Evolutionary conservation across 1,139 yeast species (phyloP).

Genomic region (Sugiyamaella pinicola): DNA sequence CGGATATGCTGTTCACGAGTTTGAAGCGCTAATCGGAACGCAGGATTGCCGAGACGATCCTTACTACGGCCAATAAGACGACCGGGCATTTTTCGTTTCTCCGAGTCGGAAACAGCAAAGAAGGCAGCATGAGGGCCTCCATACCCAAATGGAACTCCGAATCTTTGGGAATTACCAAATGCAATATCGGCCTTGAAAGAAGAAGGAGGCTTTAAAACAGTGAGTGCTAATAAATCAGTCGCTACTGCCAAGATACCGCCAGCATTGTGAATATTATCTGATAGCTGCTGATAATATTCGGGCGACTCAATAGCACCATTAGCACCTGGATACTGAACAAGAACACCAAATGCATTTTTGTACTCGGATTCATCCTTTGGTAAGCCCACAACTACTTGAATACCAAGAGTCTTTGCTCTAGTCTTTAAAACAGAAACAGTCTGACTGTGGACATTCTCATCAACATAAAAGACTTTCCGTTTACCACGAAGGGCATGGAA

Average conservation of each 20-base stretch:
- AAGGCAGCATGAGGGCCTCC: conserved; percentile 99
- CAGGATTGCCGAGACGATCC: conserved; percentile 87
- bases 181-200: conserved; percentile 91
- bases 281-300: conserved; percentile 50
- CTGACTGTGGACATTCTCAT: conserved; percentile 78
- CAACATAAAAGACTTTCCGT: conserved; percentile 69
- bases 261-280: conserved; percentile 65
- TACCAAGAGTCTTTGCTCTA: conserved; percentile 74
- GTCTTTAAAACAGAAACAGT: conserved; percentile 76
- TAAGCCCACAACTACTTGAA: conserved; percentile 66
- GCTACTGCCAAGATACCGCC: conserved; percentile 85
- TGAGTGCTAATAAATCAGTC: conserved; percentile 85
- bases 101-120: conserved; percentile 76
- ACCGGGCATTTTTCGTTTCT: conserved; percentile 94
- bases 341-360: conserved; percentile 68
- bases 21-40: conserved; percentile 89
- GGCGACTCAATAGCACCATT: conserved; percentile 66
- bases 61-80: conserved; percentile 91
- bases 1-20: conserved; percentile 98
- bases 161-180: conserved; percentile 89
- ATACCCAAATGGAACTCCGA: conserved; percentile 96
- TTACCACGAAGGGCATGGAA: conserved; percentile 70
- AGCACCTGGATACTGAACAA: conserved; percentile 90
- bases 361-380: conserved; percentile 51
- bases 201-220: conserved; percentile 81